Percentiles rank a stretch among this genome's conserved stretches.
Conservation (phyloP, 192 early-diverging fungal genomes). For the Linnemannia hyalina region DNA sequence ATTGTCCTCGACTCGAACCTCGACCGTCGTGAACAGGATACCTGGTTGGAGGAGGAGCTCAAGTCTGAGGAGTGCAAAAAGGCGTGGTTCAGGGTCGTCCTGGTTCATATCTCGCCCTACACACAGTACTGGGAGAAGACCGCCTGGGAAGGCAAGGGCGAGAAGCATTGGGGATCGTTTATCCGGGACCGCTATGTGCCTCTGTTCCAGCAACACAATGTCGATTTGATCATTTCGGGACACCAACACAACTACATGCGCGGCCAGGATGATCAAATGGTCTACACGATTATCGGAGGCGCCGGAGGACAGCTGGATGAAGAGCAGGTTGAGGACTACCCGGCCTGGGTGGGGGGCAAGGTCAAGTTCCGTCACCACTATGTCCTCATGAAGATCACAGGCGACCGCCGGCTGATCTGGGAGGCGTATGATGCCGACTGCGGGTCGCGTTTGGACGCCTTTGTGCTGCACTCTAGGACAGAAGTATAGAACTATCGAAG, state of each 20-base stretch:
- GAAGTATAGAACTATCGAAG: conserved; percentile 4
- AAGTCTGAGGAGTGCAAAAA: conserved; percentile 62
- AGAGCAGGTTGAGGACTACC: conserved; percentile 74
- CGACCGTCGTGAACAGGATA: conserved; percentile 69
- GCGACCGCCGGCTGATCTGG: conserved; percentile 57
- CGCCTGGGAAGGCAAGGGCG: conserved; percentile 73
- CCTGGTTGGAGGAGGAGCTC: conserved; percentile 73
- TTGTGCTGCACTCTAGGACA: conserved; percentile 54
- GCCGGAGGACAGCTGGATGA: conserved; percentile 76
- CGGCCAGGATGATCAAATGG: conserved; percentile 63
- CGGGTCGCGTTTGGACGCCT: conserved; percentile 50
- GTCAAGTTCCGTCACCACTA: conserved; percentile 57
- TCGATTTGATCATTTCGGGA: conserved; percentile 82
- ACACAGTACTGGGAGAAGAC: conserved; percentile 82
- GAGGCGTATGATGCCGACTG: conserved; percentile 56
- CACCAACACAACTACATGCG: conserved; percentile 87
- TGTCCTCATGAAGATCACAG: conserved; percentile 57
- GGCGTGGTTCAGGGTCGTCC: conserved; percentile 73
- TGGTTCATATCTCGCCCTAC: conserved; percentile 82
- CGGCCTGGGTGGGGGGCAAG: conserved; percentile 50
- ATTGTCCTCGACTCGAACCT: conserved; percentile 80
- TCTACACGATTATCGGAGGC: conserved; percentile 81
- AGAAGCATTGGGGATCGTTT: conserved; percentile 80
- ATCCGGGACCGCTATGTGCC: conserved; percentile 73
- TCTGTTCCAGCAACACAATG: conserved; percentile 72